Conservation (phyloP, 2,329 filamentous ascomycete genomes). For the Aspergillus felis region DNA sequence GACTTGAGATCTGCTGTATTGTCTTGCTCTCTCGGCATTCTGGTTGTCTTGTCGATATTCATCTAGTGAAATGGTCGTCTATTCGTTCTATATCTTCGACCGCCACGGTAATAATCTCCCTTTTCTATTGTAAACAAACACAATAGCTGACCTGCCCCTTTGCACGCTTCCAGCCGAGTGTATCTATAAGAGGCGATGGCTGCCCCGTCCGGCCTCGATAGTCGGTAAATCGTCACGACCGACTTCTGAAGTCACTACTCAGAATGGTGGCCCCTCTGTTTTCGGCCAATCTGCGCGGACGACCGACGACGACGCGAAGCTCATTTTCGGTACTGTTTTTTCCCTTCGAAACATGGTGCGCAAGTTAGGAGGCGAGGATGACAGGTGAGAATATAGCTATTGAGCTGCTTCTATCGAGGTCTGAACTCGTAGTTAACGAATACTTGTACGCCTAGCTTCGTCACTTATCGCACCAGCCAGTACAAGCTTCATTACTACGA, state of each 20-base stretch:
- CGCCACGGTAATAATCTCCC: slow-evolving; percentile 68
- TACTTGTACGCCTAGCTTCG: slow-evolving; percentile 58
- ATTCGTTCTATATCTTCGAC: slow-evolving; percentile 98
- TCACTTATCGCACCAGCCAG: slow-evolving; percentile 86
- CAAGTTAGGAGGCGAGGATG: slow-evolving; percentile 89
- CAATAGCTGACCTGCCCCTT: slow-evolving; percentile 1
- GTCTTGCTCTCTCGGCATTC: not conserved
- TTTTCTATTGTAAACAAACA: slow-evolving; percentile 5
- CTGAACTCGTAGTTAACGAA: not conserved
- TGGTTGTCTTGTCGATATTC: slow-evolving; percentile 4
- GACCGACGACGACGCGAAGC: slow-evolving; percentile 82
- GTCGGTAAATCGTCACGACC: slow-evolving; percentile 47
- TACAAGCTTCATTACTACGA: slow-evolving; percentile 99
- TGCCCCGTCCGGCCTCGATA: slow-evolving; percentile 50
- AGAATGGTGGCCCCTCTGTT: slow-evolving; percentile 36
- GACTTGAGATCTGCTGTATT: not conserved
- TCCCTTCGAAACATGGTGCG: slow-evolving; percentile 94
- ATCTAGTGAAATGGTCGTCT: slow-evolving; percentile 71
- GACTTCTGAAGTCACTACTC: slow-evolving; percentile 45
- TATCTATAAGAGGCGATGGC: slow-evolving; percentile 90
- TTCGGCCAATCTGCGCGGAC: slow-evolving; percentile 44
- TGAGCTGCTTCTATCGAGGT: not conserved
- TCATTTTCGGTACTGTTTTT: slow-evolving; percentile 96
- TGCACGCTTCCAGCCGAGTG: slow-evolving; percentile 68
- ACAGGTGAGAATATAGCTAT: slow-evolving; percentile 48